These are phyloP conservation scores for Cyclostephanos invisitatus DNA, from an alignment of 108 stramenopile species.

Conservation along the genomic window DNA sequence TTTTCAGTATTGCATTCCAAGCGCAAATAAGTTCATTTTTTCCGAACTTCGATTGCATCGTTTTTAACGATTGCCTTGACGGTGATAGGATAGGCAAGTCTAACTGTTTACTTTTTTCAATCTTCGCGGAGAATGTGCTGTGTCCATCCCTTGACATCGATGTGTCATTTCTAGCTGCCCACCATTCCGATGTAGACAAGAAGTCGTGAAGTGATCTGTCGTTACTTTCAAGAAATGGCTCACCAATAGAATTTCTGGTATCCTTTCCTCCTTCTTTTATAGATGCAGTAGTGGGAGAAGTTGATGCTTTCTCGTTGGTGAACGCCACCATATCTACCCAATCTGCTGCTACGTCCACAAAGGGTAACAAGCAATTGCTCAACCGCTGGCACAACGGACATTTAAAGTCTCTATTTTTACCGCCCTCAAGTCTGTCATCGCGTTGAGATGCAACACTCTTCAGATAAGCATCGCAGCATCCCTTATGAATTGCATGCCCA, in stretches of 20 bases:
- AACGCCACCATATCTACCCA: conserved; percentile 57
- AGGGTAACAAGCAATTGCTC: conserved; percentile 83
- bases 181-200: conserved; percentile 69
- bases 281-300: conserved; percentile 14
- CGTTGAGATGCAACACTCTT: conserved; percentile 62
- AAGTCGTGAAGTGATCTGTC: conserved; percentile 52
- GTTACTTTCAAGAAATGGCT: background rate
- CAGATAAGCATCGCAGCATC: conserved; percentile 82
- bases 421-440: conserved; percentile 67
- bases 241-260: conserved; percentile 8
- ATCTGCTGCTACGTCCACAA: conserved; percentile 83
- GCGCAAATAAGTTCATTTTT: conserved; percentile 86
- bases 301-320: conserved; percentile 10
- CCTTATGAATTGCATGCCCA: conserved; percentile 86
- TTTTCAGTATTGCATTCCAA: conserved; percentile 83
- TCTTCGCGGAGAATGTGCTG: conserved; percentile 54
- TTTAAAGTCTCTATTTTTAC: conserved; percentile 69
- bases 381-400: conserved; percentile 83
- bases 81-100: conserved; percentile 9
- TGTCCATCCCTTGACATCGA: conserved; percentile 72
- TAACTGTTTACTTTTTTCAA: conserved; percentile 17
- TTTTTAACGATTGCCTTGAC: conserved; percentile 14
- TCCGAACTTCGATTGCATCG: conserved; percentile 40
- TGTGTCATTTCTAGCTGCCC: conserved; percentile 63
- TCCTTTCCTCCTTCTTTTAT: conserved; percentile 27